These are phyloP conservation scores for Keithomyces neogunnii DNA, from an alignment of 2,329 filamentous ascomycete species.

Conservation along the genomic window DNA sequence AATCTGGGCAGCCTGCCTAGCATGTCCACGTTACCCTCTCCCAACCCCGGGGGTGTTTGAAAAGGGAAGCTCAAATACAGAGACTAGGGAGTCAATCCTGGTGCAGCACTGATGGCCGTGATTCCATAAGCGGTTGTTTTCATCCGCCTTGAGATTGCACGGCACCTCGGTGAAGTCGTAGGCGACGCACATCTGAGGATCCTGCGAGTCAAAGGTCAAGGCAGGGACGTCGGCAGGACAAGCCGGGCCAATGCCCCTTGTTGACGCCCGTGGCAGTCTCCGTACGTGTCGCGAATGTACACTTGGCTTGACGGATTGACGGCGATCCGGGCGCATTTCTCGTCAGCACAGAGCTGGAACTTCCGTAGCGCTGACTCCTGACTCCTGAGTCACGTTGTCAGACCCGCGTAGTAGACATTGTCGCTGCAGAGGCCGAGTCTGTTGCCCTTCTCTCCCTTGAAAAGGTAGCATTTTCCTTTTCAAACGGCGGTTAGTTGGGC, in stretches of 20 bases:
- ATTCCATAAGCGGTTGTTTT: constrained; percentile 13
- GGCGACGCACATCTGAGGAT: constrained; percentile 10
- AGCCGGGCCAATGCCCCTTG: constrained; percentile 9
- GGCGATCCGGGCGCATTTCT: constrained; percentile 7
- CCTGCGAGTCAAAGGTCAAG: constrained; percentile 12
- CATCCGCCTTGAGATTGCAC: constrained; percentile 9
- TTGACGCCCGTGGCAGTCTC: constrained; percentile 8
- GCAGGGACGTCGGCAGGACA: constrained; percentile 9
- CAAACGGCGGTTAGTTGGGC: background rate
- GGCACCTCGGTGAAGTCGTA: constrained; percentile 12
- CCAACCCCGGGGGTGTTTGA: background rate
- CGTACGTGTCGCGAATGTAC: constrained; percentile 11
- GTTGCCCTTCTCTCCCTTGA: constrained; percentile 10
- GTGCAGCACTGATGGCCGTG: constrained; percentile 9
- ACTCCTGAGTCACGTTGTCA: constrained; percentile 10
- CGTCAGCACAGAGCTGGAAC: constrained; percentile 11
- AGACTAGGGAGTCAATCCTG: constrained; percentile 5
- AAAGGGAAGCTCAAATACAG: background rate
- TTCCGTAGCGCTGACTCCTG: constrained; percentile 10
- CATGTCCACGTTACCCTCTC: no score
- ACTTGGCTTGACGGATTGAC: constrained; percentile 8
- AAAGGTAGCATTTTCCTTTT: constrained; percentile 11
- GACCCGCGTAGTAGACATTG: constrained; percentile 8
- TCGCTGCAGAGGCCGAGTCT: constrained; percentile 7
- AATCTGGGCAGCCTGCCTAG: no score